phyloP scores from a whole-genome alignment of 2,329 filamentous ascomycete species.

The Neofusicoccum laricinum region DNA sequence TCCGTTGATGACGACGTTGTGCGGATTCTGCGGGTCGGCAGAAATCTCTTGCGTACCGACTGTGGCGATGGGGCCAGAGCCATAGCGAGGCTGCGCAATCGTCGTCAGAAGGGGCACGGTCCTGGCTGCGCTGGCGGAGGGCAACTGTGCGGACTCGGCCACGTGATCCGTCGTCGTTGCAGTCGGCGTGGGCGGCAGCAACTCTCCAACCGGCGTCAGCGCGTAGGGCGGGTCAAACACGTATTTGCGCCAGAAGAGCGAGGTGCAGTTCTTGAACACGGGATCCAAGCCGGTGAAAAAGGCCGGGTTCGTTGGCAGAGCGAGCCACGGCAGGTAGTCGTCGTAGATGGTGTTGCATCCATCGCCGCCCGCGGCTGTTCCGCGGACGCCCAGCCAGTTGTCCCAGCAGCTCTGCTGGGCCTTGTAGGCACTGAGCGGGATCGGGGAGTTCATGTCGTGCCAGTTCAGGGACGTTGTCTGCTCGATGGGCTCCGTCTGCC shows the following conservation, averaged over 20 bases:
- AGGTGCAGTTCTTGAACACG: conserved; percentile 2
- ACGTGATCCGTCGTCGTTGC: neutral
- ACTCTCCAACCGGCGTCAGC: neutral
- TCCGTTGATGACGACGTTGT: neutral
- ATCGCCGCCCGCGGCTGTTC: neutral
- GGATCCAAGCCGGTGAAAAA: conserved; percentile 5
- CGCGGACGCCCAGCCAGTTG: conserved; percentile 1
- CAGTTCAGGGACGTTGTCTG: conserved; percentile 1
- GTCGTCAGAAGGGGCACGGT: neutral
- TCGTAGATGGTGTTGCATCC: conserved; percentile 7
- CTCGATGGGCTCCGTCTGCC: neutral
- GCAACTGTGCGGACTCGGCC: neutral
- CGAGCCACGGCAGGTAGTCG: conserved; percentile 12
- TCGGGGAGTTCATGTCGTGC: conserved; percentile 5
- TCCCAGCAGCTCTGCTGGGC: neutral
- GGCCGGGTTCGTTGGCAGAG: conserved; percentile 2
- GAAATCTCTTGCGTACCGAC: neutral
- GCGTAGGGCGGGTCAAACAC: conserved; percentile 10
- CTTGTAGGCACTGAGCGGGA: conserved; percentile 3
- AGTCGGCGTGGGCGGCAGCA: neutral
- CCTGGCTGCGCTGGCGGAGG: neutral
- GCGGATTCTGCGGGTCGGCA: neutral
- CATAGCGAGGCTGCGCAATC: neutral
- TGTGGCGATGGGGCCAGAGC: neutral
- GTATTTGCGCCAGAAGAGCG: conserved; percentile 1